Percentiles rank a stretch among this genome's conserved stretches.
Evolutionary conservation across 805 yeast species (phyloP).

Genomic region (Starmerella powellii): DNA sequence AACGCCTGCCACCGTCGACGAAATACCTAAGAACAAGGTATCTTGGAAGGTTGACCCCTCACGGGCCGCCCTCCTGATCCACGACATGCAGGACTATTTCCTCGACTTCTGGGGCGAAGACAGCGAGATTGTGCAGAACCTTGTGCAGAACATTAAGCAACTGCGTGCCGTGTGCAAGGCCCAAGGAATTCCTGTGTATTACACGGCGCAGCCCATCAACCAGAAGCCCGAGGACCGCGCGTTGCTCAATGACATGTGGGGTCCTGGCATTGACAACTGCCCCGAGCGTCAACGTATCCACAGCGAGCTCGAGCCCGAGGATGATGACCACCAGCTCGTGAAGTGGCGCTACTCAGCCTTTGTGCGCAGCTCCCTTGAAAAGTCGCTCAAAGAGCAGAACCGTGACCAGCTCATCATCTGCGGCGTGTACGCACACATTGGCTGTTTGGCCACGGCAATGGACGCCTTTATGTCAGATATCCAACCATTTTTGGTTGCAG

Average conservation of each 20-base stretch:
- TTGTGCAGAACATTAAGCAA: conserved; percentile 3
- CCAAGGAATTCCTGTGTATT: conserved; percentile 15
- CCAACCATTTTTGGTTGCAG: conserved; percentile 15
- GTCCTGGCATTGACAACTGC: conserved; percentile 10
- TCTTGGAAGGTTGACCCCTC: conserved; percentile 12
- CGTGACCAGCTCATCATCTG: conserved; percentile 17
- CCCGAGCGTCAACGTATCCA: conserved; percentile 7
- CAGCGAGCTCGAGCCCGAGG: conserved; percentile 8
- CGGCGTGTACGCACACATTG: conserved; percentile 18
- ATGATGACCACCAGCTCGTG: conserved; percentile 8
- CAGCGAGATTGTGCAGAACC: conserved; percentile 6
- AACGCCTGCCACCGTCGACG: not conserved
- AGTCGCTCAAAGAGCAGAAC: conserved; percentile 1
- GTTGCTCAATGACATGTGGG: conserved; percentile 16
- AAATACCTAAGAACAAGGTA: conserved; percentile 11
- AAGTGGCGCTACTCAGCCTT: conserved; percentile 18
- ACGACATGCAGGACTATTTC: conserved; percentile 19
- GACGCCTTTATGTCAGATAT: conserved; percentile 18
- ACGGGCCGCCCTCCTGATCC: conserved; percentile 15
- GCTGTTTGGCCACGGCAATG: conserved; percentile 15
- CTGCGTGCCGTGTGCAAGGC: conserved; percentile 8
- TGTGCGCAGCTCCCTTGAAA: conserved; percentile 6
- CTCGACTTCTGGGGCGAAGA: conserved; percentile 15
- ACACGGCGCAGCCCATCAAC: conserved; percentile 16
- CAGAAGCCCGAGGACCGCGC: conserved; percentile 14